Percentiles rank a stretch among this genome's conserved stretches.
Conservation (phyloP, 257 asterid species). For the Rhazya stricta region DNA sequence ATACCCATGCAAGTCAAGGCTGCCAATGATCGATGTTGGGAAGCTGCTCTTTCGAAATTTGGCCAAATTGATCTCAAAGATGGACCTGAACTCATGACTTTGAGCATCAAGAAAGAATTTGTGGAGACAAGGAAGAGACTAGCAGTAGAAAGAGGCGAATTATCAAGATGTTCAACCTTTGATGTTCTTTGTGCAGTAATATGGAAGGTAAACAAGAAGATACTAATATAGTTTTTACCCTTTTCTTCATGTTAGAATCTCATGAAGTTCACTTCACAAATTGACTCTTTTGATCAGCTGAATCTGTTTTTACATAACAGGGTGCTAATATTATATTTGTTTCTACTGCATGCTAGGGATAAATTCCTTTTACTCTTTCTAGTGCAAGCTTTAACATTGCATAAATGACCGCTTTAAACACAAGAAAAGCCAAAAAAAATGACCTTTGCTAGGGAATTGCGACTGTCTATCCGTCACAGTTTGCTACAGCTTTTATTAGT, state of each 20-base stretch:
- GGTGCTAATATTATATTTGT: no score
- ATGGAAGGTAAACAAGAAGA: not conserved
- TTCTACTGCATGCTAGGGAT: no score
- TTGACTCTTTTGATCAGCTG: no score
- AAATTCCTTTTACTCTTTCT: no score
- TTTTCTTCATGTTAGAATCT: not conserved
- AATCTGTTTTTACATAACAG: no score
- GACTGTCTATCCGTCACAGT: no score
- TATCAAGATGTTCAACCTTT: not conserved
- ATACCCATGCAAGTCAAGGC: conserved; percentile 5
- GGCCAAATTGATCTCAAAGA: not conserved
- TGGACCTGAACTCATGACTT: not conserved
- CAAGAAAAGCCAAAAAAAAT: no score
- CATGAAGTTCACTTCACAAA: not conserved
- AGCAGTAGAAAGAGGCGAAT: not conserved
- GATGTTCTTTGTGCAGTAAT: conserved; percentile 1
- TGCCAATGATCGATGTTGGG: conserved; percentile 2
- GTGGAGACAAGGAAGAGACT: not conserved
- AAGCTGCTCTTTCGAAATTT: conserved; percentile 4
- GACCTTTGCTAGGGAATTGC: no score
- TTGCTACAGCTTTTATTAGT: no score
- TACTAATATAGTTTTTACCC: no score
- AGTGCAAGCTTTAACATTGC: no score
- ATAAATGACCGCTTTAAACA: no score
- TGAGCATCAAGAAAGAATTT: not conserved